Base-by-base conservation (phyloP, 495 filamentous ascomycete genomes). In the Bacidia rubella region DNA sequence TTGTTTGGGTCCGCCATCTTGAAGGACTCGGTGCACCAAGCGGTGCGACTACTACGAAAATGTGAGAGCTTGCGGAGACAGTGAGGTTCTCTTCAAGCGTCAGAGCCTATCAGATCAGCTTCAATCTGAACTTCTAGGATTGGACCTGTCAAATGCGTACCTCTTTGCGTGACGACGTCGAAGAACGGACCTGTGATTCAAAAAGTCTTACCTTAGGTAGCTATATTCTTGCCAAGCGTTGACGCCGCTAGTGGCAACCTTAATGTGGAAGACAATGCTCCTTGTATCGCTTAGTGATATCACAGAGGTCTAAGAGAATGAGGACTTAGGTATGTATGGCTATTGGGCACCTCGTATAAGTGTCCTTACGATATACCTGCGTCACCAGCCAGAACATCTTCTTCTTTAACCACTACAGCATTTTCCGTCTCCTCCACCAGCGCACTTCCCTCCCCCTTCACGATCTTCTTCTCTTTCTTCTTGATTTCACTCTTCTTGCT, bases 1-100 rank as follows among this genome's bases (percentile, higher is more conserved):
- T 90, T 85, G 73, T 89, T 77, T 60, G 81, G 83, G 75, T 95
- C 88, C 66, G 85, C 78, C 89, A 93, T 93, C 54, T 68, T 83
- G 71, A 51, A 45, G 20, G 11, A 35, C 5, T n/a, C 29, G 29
- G 29, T 5, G 29, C 29, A 35, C 29, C 29, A 35, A 35, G 29
- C 29, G 29, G 29, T 35, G 47, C 47, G 47, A 38, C 25, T 50
- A 50, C 29, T 50, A 26, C 47, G 27, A 21, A 9, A 22, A 44
- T 9, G 7, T 9, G 41, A 44, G 5, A 44, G 15, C 19, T 9
- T 44, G 41, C 5, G 7, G 7, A 9, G 41, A 44, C 15, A n/a
- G n/a, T n/a, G 41, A 44, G 41, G 15, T 5, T 5, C 41, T 44
- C 41, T 44, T 44, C 41, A 44, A 44, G 41, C 41, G 41, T 44